Base-by-base conservation (phyloP, 208 protist species). In the Trypanosoma mega region DNA sequence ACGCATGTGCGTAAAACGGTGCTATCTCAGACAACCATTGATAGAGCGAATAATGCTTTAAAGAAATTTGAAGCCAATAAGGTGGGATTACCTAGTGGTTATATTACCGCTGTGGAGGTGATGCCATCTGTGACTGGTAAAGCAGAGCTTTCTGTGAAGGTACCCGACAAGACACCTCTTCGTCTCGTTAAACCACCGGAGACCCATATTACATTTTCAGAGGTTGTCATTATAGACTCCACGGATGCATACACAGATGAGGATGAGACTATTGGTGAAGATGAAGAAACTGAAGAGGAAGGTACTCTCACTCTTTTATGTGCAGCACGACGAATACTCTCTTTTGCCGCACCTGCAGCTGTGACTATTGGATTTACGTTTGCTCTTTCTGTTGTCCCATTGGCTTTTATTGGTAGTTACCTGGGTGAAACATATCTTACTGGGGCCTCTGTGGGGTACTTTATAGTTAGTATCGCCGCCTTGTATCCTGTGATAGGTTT, bases 371-470 rank as follows among this genome's bases (percentile, higher is more conserved):
- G 73, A 57, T 87, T 90, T 60, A 90, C 82, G 29, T 93, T 90
- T 64, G 74, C 73, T 55, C 82, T 88, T 72, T 86, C 80, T 16
- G 71, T 80, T 29, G 65, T 93, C 31, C 87, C 87, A 18, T 67
- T 93, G 16, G 78, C 80, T 2, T 93, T 93, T 52, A 71, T 93
- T 3, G 87, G 87, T 51, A 88, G 72, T 55, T 78, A 80, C 58
- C 71, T 87, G n/a, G 87, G 87, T 47, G 74, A 75, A 46, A 37
- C 53, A 9, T 55, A 83, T 39, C 78, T 93, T 31, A 78, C 76
- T 33, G 87, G 87, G 14, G 82, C 83, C 16, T 89, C 80, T 9
- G 76, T 93, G n/a, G 87, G 87, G 21, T 93, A 80, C 76, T 93
- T 93, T 53, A 72, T 89, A 48, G 78, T 77, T 5, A 84, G 70